Evolutionary conservation across 1,139 yeast genomes (phyloP), one percentile per base, ranked within the genome.

Genomic region (Geotrichum klebahnii): DNA sequence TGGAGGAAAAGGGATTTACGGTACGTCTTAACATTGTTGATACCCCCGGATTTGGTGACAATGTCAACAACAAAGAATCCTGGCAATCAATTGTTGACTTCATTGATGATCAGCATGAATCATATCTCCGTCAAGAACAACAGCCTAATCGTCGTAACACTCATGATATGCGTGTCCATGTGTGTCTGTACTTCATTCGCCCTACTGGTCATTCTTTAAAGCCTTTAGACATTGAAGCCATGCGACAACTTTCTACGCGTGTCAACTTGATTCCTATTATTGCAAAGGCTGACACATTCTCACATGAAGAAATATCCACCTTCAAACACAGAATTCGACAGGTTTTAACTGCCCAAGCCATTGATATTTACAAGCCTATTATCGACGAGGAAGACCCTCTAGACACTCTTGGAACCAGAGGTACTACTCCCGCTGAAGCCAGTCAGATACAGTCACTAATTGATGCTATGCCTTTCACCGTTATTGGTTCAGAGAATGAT

Each of bases 41-140:
- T 69, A 92, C 98, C 6, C 98, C 98, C 14, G 98, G 98, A 1
- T 89, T 92, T 66, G 99, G 98, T 56, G 96, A 90, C 70, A 88
- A 89, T 67, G 95, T 92, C 61, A 85, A 92, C 74, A 92, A 92
- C 71, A 81, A 78, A 62, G 92, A 87, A 64, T 80, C 96, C 49
- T 94, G 97, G 97, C 85, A 84, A 60, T 92, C 97, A 37, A 82
- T 94, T 61, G 78, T 89, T 54, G 97, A 90, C 67, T 92, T 90
- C 64, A 79, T 92, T 57, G 98, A 92, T 69, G 98, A 92, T 70
- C 98, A 92, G 74, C 97, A 92, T 67, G 96, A 92, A 69, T 78
- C 86, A 28, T 90, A 72, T 67, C 85, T 92, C 95, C 83, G 87
- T 65, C 98, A 94, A 71, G 97, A 92, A 68, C 95, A 89, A 68